Evolutionary conservation across 805 yeast genomes (phyloP), one percentile per base, ranked within the genome.

Genomic region (Hanseniaspora occidentalis): DNA sequence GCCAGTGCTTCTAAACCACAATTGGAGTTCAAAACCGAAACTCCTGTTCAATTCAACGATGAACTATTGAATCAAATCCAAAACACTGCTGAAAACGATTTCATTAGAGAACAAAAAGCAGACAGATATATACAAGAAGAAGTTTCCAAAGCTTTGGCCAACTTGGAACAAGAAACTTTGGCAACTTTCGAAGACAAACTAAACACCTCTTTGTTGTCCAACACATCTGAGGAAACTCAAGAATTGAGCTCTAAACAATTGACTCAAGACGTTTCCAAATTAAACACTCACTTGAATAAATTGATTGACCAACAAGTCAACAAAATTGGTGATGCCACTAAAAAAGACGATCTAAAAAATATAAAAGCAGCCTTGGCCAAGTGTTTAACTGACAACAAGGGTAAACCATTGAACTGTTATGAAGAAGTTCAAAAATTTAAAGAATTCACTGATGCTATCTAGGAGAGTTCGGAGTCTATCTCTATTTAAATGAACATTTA

Each of bases 341-440:
- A 58, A n/a, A 53, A 61, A 14, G 67, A 66, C 17, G 67, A 64
- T 2, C 55, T 77, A 8, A 52, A 64, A 40, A 50, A 49, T 2
- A 69, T 78, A 5, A 75, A 80, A 60, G 49, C 53, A 6, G 50
- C 65, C 9, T 75, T 85, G 20, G 61, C 70, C 20, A 52, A 62
- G 33, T 84, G 95, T 57, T 67, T 84, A 53, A 37, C 53, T 13
- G 70, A 70, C 37, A 79, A 78, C 57, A 61, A 69, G 46, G 80
- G 76, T 18, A 76, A 69, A 55, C 77, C 82, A 18, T 69, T 84
- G 57, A 77, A 81, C 58, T 84, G 95, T 57, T 81, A 86, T 79
- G 84, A 80, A 31, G 83, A 81, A 53, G 83, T 83, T 16, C 75
- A 79, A 53, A 61, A 67, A 42, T 84, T 84, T 60, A 44, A 43